Conservation (phyloP, 1,139 yeast genomes). For the Komagataea norvegica region DNA sequence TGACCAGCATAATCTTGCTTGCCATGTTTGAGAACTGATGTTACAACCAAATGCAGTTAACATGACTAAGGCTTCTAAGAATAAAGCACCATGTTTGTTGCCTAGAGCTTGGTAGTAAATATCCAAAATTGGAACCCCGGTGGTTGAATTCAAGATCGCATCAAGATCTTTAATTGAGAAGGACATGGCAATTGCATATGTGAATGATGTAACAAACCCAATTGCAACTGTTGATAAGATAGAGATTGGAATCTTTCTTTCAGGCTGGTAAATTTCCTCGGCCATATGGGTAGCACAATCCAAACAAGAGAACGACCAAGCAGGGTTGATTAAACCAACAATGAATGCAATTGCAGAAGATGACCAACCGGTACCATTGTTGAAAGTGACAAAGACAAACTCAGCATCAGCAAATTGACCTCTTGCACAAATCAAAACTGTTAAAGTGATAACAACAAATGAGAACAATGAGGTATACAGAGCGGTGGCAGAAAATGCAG, state of each 20-base stretch:
- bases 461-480: slow-evolving; percentile 49
- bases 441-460: slow-evolving; percentile 47
- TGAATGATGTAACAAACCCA: slow-evolving; percentile 54
- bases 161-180: slow-evolving; percentile 49
- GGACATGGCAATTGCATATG: slow-evolving; percentile 55
- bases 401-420: slow-evolving; percentile 51
- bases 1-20: slow-evolving; percentile 68
- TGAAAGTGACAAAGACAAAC: slow-evolving; percentile 55
- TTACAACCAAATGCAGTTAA: slow-evolving; percentile 65
- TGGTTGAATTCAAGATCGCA: slow-evolving; percentile 37
- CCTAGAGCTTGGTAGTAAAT: slow-evolving; percentile 52
- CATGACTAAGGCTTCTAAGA: slow-evolving; percentile 50
- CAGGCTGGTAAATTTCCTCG: slow-evolving; percentile 54
- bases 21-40: slow-evolving; percentile 69
- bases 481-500: slow-evolving; percentile 43
- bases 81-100: slow-evolving; percentile 50
- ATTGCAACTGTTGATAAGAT: slow-evolving; percentile 58
- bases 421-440: slow-evolving; percentile 49
- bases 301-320: slow-evolving; percentile 58
- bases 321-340: slow-evolving; percentile 58
- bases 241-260: slow-evolving; percentile 53
- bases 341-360: slow-evolving; percentile 54
- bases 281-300: slow-evolving; percentile 67
- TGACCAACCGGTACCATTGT: slow-evolving; percentile 61
- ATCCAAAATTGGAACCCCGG: slow-evolving; percentile 58